A percentile compares a stretch with the other conserved stretches of the same genome.
Conservation (phyloP, 1,284 basidiomycete species). For the Melampsora americana region DNA sequence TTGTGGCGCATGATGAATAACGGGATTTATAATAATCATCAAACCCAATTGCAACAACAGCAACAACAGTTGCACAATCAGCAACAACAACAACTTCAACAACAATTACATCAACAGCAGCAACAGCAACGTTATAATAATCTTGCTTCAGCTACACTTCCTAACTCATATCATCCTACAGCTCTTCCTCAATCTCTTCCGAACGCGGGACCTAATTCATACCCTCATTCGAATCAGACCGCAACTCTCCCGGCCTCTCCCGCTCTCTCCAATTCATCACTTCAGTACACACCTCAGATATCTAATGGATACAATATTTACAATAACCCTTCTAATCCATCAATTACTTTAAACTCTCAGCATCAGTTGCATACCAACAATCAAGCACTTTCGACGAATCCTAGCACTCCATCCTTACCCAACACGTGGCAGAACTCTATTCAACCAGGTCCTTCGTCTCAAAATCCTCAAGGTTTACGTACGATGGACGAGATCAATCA, state of each 20-base stretch:
- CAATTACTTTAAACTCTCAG: constrained; percentile 10
- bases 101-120: constrained; percentile 30
- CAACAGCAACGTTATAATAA: constrained; percentile 11
- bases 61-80: constrained; percentile 22
- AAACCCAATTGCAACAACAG: constrained; percentile 24
- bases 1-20: background rate
- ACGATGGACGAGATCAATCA: constrained; percentile 14
- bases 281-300: constrained; percentile 25
- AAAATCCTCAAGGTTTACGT: constrained; percentile 10
- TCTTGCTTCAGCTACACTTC: constrained; percentile 3
- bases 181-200: constrained; percentile 3
- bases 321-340: constrained; percentile 6
- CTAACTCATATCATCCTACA: constrained; percentile 26
- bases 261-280: constrained; percentile 40
- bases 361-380: constrained; percentile 28
- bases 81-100: constrained; percentile 21
- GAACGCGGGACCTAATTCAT: constrained; percentile 13
- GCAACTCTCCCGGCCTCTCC: constrained; percentile 16
- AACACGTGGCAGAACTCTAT: background rate
- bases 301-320: constrained; percentile 11
- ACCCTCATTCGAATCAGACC: constrained; percentile 22
- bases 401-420: background rate
- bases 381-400: background rate
- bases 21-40: constrained; percentile 18
- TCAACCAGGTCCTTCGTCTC: constrained; percentile 18